These are phyloP conservation scores for Diaporthe sp. DNA, from an alignment of 2,329 filamentous ascomycete genomes.

Conservation along the genomic window DNA sequence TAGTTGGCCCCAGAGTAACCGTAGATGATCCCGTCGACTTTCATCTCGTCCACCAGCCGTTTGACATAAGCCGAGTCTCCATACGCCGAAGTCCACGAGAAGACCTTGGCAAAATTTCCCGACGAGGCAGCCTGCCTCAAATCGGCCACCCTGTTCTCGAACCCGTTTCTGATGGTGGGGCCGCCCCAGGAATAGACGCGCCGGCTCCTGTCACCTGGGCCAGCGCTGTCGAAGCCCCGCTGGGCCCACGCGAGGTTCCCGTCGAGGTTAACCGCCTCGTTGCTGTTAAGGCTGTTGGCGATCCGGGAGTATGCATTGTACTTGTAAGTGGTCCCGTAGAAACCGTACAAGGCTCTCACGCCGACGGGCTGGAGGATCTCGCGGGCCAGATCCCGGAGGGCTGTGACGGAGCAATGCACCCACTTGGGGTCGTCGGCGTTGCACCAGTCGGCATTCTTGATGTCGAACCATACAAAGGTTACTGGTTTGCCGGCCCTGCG, in stretches of 20 bases:
- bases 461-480: background rate
- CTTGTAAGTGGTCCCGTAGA: background rate
- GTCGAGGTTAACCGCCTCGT: background rate
- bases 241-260: background rate
- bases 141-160: background rate
- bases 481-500: background rate
- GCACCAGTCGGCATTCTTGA: background rate
- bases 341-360: background rate
- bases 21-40: background rate
- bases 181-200: background rate
- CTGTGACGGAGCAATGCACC: background rate
- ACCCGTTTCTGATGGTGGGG: background rate
- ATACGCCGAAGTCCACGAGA: background rate
- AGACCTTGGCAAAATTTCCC: background rate
- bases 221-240: background rate
- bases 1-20: background rate
- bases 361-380: constrained; percentile 1
- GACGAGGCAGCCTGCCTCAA: background rate
- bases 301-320: background rate
- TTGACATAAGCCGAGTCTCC: background rate
- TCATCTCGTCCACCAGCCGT: background rate
- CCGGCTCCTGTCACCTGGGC: background rate
- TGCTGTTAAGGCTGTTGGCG: background rate
- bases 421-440: background rate
- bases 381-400: background rate